Conservation (phyloP, 257 asterid genomes). For the Nicotiana undulata region DNA sequence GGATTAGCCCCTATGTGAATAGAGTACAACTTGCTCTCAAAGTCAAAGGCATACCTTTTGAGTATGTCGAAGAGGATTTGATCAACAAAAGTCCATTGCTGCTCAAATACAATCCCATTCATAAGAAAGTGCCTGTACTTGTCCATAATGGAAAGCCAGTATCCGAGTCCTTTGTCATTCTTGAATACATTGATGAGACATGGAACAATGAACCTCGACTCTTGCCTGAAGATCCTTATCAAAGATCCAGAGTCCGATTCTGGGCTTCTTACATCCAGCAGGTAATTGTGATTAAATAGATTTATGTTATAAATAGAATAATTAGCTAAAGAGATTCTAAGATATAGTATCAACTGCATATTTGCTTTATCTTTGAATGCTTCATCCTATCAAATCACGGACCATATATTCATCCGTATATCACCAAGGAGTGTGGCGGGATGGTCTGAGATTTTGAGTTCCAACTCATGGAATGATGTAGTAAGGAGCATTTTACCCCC, state of each 20-base stretch:
- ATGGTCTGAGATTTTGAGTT: no score
- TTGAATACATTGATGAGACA: conserved; percentile 33
- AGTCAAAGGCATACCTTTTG: conserved; percentile 35
- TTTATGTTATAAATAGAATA: not conserved
- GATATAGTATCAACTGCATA: no score
- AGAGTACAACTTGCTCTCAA: conserved; percentile 41
- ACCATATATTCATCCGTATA: no score
- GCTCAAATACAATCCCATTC: conserved; percentile 28
- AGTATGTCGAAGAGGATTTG: conserved; percentile 34
- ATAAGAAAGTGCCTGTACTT: conserved; percentile 34
- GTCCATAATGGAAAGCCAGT: conserved; percentile 36
- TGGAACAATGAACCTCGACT: conserved; percentile 23
- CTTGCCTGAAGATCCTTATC: conserved; percentile 27
- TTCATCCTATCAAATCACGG: no score
- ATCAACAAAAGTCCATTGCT: conserved; percentile 23
- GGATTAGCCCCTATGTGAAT: conserved; percentile 32
- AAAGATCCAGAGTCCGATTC: conserved; percentile 27
- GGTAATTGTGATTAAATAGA: not conserved
- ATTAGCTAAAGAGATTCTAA: no score
- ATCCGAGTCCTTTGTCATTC: conserved; percentile 22
- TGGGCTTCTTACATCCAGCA: conserved; percentile 30
- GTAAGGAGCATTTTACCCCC: no score
- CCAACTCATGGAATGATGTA: no score
- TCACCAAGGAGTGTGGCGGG: no score
- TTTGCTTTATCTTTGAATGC: no score